Conservation (phyloP, 306 rosid genomes). For the Malus fusca region DNA sequence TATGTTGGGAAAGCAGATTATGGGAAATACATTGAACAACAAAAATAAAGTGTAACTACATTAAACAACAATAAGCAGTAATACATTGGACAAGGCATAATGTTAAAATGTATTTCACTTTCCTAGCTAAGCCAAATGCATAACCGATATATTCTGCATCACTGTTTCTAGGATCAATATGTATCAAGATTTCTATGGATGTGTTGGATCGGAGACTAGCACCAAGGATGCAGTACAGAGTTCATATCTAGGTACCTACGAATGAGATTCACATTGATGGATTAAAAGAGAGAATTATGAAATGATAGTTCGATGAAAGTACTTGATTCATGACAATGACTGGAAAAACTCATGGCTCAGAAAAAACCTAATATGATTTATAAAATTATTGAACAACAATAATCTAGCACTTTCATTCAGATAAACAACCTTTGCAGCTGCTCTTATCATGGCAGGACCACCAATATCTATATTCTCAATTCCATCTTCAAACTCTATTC, state of each 20-base stretch:
- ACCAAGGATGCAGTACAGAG: too few relatives aligned
- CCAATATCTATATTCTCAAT: conserved; percentile 96
- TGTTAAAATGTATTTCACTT: background rate
- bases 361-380: too few relatives aligned
- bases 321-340: too few relatives aligned
- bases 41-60: background rate
- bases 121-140: background rate
- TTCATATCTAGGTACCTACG: too few relatives aligned
- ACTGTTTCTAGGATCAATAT: background rate
- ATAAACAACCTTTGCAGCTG: conserved; percentile 82
- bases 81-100: background rate
- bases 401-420: background rate
- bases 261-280: too few relatives aligned
- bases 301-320: background rate
- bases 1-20: background rate
- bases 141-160: background rate
- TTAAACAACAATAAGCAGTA: background rate
- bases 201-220: too few relatives aligned
- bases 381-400: too few relatives aligned
- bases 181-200: background rate
- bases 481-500: conserved; percentile 79
- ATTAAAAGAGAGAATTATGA: too few relatives aligned
- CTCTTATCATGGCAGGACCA: conserved; percentile 95
- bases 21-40: background rate
- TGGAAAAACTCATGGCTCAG: too few relatives aligned